A percentile compares a stretch with the other conserved stretches of the same genome.
phyloP scores from a whole-genome alignment of 805 yeast species.

The Hanseniaspora taiwanica region DNA sequence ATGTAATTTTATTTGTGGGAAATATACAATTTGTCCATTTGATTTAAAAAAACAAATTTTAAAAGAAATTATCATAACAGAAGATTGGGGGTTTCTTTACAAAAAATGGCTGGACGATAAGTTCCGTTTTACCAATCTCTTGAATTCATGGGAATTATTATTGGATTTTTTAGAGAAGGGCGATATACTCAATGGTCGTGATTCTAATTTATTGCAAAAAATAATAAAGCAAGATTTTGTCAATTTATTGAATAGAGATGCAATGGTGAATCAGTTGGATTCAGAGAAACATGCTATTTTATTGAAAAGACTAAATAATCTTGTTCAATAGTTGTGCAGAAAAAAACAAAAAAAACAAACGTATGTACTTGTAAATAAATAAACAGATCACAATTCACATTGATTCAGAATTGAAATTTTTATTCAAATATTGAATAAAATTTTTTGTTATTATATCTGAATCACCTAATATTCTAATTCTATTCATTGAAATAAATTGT shows the following conservation, averaged over 20 bases:
- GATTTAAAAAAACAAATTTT: neutral
- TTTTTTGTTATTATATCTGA: conserved; percentile 50
- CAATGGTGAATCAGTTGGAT: neutral
- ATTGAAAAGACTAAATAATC: neutral
- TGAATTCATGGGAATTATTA: neutral
- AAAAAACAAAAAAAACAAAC: neutral
- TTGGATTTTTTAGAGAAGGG: neutral
- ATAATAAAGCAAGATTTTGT: neutral
- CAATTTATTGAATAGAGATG: neutral
- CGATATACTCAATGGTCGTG: neutral
- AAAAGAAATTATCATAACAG: neutral
- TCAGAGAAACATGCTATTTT: neutral
- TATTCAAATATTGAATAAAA: conserved; percentile 67
- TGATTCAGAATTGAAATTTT: conserved; percentile 34
- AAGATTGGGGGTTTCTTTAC: neutral
- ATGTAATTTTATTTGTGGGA: neutral
- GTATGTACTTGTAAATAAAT: neutral
- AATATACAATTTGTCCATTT: neutral
- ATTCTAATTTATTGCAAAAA: neutral
- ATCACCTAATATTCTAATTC: conserved; percentile 58
- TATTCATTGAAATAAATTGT: conserved; percentile 67
- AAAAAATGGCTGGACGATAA: neutral
- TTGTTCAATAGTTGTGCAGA: neutral
- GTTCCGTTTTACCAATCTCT: neutral
- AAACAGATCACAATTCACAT: neutral